Conservation (phyloP, 2,329 filamentous ascomycete genomes). For the Botrytis fragariae region DNA sequence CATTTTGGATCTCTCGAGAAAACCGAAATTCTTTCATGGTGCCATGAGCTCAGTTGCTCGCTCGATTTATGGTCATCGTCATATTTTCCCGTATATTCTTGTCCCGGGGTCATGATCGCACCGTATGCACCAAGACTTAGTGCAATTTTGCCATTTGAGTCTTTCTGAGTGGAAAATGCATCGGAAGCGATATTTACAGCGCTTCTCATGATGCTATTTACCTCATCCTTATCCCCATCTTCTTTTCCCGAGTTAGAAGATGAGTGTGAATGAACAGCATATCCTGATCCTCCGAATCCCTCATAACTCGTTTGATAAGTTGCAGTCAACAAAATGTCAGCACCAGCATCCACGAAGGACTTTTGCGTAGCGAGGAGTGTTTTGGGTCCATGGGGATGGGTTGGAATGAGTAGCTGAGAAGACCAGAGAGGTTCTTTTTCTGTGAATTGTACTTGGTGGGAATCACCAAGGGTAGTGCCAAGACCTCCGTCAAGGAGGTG, state of each 20-base stretch:
- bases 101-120: slow-evolving; percentile 62
- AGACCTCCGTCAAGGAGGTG: slow-evolving; percentile 64
- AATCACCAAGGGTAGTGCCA: slow-evolving; percentile 62
- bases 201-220: slow-evolving; percentile 45
- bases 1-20: slow-evolving; percentile 41
- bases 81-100: slow-evolving; percentile 64
- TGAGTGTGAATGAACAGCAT: slow-evolving; percentile 8
- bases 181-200: slow-evolving; percentile 41
- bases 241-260: background rate
- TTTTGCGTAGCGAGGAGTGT: slow-evolving; percentile 14
- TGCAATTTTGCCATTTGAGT: slow-evolving; percentile 42
- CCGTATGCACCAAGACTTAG: slow-evolving; percentile 66
- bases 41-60: slow-evolving; percentile 53
- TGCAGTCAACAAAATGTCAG: slow-evolving; percentile 63
- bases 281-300: slow-evolving; percentile 46
- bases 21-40: slow-evolving; percentile 51
- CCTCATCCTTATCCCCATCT: slow-evolving; percentile 36
- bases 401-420: slow-evolving; percentile 59
- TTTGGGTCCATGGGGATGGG: slow-evolving; percentile 38
- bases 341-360: slow-evolving; percentile 47
- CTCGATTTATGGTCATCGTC: slow-evolving; percentile 47
- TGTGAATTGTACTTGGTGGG: slow-evolving; percentile 53
- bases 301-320: slow-evolving; percentile 63
- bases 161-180: slow-evolving; percentile 32
- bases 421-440: slow-evolving; percentile 62